Evolutionary conservation across 768 basidiomycete species (phyloP), one percentile per base, ranked within the genome.

Genomic region (Pholiota molesta): DNA sequence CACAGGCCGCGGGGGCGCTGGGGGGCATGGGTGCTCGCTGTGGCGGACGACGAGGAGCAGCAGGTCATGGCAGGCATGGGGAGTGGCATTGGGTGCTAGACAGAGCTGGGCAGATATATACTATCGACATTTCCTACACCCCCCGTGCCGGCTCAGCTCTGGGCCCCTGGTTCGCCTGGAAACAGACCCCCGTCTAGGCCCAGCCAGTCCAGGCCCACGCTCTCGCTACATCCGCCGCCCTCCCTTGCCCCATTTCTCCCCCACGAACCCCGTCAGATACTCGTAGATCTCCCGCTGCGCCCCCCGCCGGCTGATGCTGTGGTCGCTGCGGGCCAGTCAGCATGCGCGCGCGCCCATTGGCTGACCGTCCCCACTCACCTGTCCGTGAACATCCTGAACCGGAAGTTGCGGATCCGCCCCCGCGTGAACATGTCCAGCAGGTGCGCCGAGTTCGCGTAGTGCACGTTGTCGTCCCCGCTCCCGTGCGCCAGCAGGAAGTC

Each of bases 381-480:
- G 76, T 99, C 97, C 23, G 95, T 95, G 76, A 98, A 99, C 92
- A 98, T 94, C 71, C 96, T 85, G 77, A 98, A 97, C 69, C 90
- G 83, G 69, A 89, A 92, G 62, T 83, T 82, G 68, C 89, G 81
- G 49, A 98, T 84, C 59, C 87, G 79, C 26, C 81, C 88, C 67
- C 80, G 78, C 0, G 95, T 98, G 67, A 99, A 84, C 88, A 97
- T 95, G 74, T 99, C 97, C 37, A 99, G 76, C 69, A 99, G 71
- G 66, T 92, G 92, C 13, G 95, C 95, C 57, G 91, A 88, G 76
- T 99, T 96, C 40, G 91, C 86, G 69, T 86, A 95, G 75, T 99
- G 97, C 49, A 99, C 95, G 70, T 99, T 99, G 72, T 99, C 97
- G 72, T 99, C 97, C 9, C 90, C 97, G 66, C 89, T 94, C 31